Conservation (phyloP, 106 monocot genomes). For the Apostasia ramifera region DNA sequence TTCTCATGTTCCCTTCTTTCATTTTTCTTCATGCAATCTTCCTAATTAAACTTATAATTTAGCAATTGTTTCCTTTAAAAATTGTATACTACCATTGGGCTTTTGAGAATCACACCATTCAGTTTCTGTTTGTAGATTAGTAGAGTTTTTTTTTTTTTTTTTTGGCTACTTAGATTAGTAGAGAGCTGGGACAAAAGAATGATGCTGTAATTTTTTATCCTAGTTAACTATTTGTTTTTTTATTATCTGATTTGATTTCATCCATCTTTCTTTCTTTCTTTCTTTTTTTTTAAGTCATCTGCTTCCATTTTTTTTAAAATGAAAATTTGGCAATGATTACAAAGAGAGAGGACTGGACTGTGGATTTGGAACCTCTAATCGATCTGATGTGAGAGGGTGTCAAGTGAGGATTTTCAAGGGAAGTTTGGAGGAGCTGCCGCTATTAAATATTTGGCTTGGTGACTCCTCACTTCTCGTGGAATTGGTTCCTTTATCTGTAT, state of each 20-base stretch:
- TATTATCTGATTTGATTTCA: background rate
- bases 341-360: conserved; percentile 2
- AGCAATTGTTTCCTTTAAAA: too few relatives aligned
- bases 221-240: background rate
- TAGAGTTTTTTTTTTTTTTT: background rate
- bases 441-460: background rate
- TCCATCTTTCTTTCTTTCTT: background rate
- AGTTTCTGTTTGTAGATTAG: too few relatives aligned
- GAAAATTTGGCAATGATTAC: background rate
- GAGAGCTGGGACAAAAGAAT: too few relatives aligned
- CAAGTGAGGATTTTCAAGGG: background rate
- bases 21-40: too few relatives aligned
- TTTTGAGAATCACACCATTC: too few relatives aligned
- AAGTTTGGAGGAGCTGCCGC: background rate
- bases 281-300: background rate
- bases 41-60: too few relatives aligned
- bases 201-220: too few relatives aligned
- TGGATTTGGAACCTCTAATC: background rate
- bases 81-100: too few relatives aligned
- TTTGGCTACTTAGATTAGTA: background rate
- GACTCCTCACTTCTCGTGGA: background rate
- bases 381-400: background rate
- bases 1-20: too few relatives aligned
- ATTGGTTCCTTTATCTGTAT: background rate
- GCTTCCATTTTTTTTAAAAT: background rate